A percentile compares a stretch with the other conserved stretches of the same genome.
These are phyloP conservation scores for Kwoniella newhampshirensis DNA, from an alignment of 768 basidiomycete species.

Conservation along the genomic window DNA sequence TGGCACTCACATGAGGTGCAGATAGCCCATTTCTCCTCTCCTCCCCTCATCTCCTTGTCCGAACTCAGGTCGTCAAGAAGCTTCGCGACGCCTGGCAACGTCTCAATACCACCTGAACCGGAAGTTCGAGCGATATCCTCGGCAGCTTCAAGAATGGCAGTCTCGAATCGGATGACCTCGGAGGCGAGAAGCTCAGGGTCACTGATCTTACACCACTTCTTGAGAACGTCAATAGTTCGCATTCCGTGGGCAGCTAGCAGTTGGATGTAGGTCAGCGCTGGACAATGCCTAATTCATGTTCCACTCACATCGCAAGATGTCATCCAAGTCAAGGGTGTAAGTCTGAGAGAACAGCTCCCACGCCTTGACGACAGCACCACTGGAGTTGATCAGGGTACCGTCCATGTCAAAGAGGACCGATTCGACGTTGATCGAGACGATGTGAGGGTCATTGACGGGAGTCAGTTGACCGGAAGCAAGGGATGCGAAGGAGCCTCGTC, in stretches of 20 bases:
- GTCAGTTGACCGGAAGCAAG: constrained; percentile 33
- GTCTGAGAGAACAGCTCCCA: constrained; percentile 70
- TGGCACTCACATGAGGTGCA: constrained; percentile 69
- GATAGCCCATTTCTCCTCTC: constrained; percentile 75
- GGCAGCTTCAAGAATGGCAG: constrained; percentile 48
- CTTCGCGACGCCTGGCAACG: constrained; percentile 66
- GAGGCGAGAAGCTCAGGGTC: constrained; percentile 43
- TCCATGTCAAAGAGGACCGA: constrained; percentile 49
- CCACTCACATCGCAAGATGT: constrained; percentile 50
- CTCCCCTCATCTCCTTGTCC: constrained; percentile 43
- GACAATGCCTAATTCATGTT: background rate
- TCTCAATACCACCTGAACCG: constrained; percentile 54
- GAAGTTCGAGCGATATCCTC: constrained; percentile 55
- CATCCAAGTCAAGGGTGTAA: constrained; percentile 56
- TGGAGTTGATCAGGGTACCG: constrained; percentile 58
- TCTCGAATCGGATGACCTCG: constrained; percentile 75
- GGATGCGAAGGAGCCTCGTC: constrained; percentile 34
- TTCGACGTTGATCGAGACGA: constrained; percentile 50
- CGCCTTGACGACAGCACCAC: constrained; percentile 72
- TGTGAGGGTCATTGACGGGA: constrained; percentile 41
- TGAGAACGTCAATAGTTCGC: constrained; percentile 71
- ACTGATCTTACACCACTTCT: constrained; percentile 67
- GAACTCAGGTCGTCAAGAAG: constrained; percentile 39
- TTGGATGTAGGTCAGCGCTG: background rate
- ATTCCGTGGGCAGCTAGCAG: constrained; percentile 67